Base-by-base conservation (phyloP, 78 protist genomes). In the Dictyostelium firmibasis region DNA sequence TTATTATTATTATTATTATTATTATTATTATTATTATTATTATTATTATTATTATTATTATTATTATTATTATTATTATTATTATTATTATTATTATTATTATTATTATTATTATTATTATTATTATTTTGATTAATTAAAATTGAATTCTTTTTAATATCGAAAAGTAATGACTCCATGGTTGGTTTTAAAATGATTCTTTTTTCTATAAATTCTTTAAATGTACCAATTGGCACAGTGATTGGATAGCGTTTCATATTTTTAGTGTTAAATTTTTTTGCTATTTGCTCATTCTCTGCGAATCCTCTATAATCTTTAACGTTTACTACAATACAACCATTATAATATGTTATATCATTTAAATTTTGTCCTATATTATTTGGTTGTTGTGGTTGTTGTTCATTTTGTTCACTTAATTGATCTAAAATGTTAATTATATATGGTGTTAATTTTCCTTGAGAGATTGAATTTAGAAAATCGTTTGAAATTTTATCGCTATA, bases 311-410 rank as follows among this genome's bases (percentile, higher is more conserved):
- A 87, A 62, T 87, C 93, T 44, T 82, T 47, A 43, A 87, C 78
- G 9, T 87, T 85, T 4, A 82, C 93, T 13, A 87, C 31, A 7
- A 87, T 77, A 64, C 93, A 87, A 23, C 93, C 93, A 25, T 87
- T 76, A 43, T 87, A 87, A 41, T 78, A 87, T 4, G 62, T 50
- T 50, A 50, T 50, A 47, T 86, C 50, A 86, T 25, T 31, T 16
- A 29, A 76, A 41, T 76, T n/a, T 31, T 31, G 79, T 33, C 20
- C 1, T 50, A 50, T 50, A 16, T 50, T 50, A 50, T 50, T 50
- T 50, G 57, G 31, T 60, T 60, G 29, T 60, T 20, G 10, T 23
- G 5, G 29, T 60, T 20, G 29, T 20, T 57, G n/a, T 53, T 62
- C 25, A 53, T 53, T 50, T 50, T 62, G 72, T 62, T 62, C 29